These are phyloP conservation scores for Penicillium sp. DNA, from an alignment of 2,329 filamentous ascomycete genomes.

Conservation along the genomic window DNA sequence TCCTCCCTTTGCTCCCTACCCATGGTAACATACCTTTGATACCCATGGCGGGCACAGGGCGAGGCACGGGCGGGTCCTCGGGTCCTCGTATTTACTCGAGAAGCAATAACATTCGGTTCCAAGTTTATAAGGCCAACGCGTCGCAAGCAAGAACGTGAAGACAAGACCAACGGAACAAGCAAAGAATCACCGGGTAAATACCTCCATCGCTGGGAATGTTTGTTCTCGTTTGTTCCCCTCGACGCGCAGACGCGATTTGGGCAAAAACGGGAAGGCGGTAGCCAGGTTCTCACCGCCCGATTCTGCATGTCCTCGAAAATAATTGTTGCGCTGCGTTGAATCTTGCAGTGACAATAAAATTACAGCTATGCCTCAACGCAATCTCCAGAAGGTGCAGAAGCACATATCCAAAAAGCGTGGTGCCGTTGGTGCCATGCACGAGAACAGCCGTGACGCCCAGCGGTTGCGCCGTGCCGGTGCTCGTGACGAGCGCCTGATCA, in stretches of 20 bases:
- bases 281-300: constrained; percentile 27
- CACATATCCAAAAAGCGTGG: constrained; percentile 85
- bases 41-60: constrained; percentile 40
- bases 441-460: constrained; percentile 82
- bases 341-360: constrained; percentile 1
- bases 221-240: constrained; percentile 24
- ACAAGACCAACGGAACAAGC: constrained; percentile 4
- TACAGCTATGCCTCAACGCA: constrained; percentile 63
- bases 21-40: constrained; percentile 41
- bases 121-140: constrained; percentile 4
- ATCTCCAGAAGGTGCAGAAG: constrained; percentile 80
- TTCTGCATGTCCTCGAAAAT: constrained; percentile 33
- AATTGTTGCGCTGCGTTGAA: constrained; percentile 16
- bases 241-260: constrained; percentile 36
- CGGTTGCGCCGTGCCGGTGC: constrained; percentile 74
- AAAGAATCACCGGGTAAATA: constrained; percentile 18
- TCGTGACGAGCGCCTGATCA: constrained; percentile 78
- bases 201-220: constrained; percentile 32
- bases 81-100: constrained; percentile 30
- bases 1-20: neutral
- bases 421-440: constrained; percentile 72
- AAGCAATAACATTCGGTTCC: constrained; percentile 19
- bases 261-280: constrained; percentile 22
- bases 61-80: constrained; percentile 29
- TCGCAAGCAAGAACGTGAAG: constrained; percentile 5